Base-by-base conservation (phyloP, 2,329 filamentous ascomycete species). In the Teratosphaeria destructans region DNA sequence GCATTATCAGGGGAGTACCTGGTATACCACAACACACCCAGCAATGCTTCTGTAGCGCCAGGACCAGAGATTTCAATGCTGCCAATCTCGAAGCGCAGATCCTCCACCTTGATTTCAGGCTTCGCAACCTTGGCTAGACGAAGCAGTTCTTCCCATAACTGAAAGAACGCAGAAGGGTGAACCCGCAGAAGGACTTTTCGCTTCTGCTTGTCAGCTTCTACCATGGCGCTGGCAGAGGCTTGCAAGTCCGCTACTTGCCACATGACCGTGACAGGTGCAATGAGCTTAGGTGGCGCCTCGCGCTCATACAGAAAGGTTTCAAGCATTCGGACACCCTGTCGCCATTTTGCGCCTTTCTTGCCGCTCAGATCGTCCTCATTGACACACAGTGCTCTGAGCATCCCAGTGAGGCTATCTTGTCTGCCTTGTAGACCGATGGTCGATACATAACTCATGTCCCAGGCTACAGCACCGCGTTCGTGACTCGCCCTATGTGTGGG, bases 361-460 rank as follows among this genome's bases (percentile, higher is more conserved):
- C 81, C 83, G 83, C 86, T 90, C 27, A 84, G 75, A 54, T 65
- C 61, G 49, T 66, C 59, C n/a, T 65, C 65, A 23, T 77, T 76
- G 53, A 90, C 73, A 0, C 88, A 86, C 1, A 96, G 66, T 5
- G 79, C 80, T 67, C 78, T 84, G 37, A 97, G 72, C 10, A 93
- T 78, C 43, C 82, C 81, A 59, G 85, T 78, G 49, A 96, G 76
- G 57, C 85, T 86, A 34, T 77, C 73, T 49, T 83, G 77, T 14
- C 78, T 76, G 0, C 92, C 94, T 65, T 87, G 85, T 3, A 97
- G 71, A 14, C 86, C 82, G 64, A 97, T 87, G 1, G 90, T 96
- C 66, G 89, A 89, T 78, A 94, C 88, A 71, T 96, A 99, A 72
- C 92, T 97, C 78, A 85, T 89, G 74, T 99, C 94, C 91, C 93